Percentiles rank a stretch among this genome's conserved stretches.
Conservation (phyloP, 495 filamentous ascomycete genomes). For the Daldinia childiae region DNA sequence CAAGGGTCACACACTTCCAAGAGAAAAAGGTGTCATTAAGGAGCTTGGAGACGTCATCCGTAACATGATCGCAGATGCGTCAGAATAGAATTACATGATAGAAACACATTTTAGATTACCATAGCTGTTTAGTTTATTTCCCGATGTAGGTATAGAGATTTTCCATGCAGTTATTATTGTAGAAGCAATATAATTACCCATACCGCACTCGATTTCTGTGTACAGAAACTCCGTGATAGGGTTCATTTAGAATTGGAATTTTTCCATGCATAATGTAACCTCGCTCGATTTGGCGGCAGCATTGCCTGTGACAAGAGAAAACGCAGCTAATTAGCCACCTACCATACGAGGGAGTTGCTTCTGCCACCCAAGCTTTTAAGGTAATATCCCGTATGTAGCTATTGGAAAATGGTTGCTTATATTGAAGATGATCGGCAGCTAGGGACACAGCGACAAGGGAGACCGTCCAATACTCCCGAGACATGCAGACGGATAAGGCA, state of each 20-base stretch:
- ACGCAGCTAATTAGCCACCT: conserved; percentile 12
- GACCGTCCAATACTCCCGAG: conserved; percentile 45
- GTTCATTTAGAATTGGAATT: conserved; percentile 24
- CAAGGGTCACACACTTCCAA: conserved; percentile 64
- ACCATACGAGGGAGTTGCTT: conserved; percentile 15
- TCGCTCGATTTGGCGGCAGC: conserved; percentile 2
- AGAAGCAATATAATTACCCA: conserved; percentile 22
- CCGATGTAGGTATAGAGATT: not conserved
- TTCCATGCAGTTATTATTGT: conserved; percentile 10
- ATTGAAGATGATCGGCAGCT: conserved; percentile 43
- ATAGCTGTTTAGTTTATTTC: not conserved
- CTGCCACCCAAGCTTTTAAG: conserved; percentile 1
- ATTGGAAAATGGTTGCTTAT: conserved; percentile 39
- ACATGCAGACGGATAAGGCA: conserved; percentile 44
- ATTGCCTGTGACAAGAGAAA: conserved; percentile 28
- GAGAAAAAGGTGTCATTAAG: conserved; percentile 60
- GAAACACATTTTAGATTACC: conserved; percentile 23
- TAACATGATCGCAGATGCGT: conserved; percentile 47
- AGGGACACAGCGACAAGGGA: conserved; percentile 14
- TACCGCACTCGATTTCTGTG: not conserved
- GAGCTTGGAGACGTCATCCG: conserved; percentile 60
- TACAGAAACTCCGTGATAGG: not conserved
- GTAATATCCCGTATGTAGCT: conserved; percentile 24
- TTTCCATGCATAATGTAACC: conserved; percentile 36
- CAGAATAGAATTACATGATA: conserved; percentile 38